Evolutionary conservation across 2,329 filamentous ascomycete genomes (phyloP).

Genomic region (Colletotrichum sp.): DNA sequence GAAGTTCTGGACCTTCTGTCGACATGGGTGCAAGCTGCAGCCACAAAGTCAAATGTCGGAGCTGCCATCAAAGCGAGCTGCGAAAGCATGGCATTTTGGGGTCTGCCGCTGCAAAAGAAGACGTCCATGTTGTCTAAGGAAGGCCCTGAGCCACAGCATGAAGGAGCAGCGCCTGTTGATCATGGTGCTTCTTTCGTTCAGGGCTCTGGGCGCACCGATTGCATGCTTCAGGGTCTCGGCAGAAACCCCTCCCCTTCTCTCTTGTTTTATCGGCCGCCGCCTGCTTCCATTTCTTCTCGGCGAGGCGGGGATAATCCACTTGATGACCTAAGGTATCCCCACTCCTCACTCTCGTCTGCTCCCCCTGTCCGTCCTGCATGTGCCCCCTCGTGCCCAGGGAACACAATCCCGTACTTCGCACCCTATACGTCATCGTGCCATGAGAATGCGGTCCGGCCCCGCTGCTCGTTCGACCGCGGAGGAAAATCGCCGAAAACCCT

Average conservation of each 20-base stretch:
- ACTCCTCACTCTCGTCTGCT: background rate
- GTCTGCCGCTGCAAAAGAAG: background rate
- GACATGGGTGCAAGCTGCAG: slow-evolving; percentile 11
- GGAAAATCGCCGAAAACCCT: background rate
- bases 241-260: background rate
- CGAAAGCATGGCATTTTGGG: background rate
- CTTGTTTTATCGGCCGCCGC: background rate
- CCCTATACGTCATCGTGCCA: slow-evolving; percentile 2
- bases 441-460: background rate
- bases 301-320: background rate
- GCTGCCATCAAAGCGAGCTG: background rate
- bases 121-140: background rate
- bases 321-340: background rate
- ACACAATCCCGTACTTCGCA: background rate
- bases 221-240: background rate
- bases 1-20: slow-evolving; percentile 15
- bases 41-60: background rate
- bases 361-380: background rate
- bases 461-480: background rate
- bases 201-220: background rate
- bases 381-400: background rate
- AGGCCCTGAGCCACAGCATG: background rate
- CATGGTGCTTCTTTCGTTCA: background rate
- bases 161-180: background rate
- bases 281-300: background rate